These are phyloP conservation scores for Leptoxyphium fumago DNA, from an alignment of 2,329 filamentous ascomycete genomes.

Conservation along the genomic window DNA sequence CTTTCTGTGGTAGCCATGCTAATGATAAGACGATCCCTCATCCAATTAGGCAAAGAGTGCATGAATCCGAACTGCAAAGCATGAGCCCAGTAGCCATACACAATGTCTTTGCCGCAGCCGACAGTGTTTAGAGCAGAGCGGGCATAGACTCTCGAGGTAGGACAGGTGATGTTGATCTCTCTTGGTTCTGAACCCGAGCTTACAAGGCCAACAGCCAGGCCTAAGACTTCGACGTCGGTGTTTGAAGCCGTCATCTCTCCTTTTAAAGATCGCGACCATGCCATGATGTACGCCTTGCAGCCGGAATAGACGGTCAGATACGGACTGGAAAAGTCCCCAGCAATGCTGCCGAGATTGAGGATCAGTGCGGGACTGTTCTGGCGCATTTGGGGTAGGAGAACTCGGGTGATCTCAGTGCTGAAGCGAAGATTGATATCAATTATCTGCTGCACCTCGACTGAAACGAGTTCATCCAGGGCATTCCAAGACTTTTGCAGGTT, in stretches of 20 bases:
- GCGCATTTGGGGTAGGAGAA: conserved; percentile 28
- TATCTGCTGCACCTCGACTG: not conserved
- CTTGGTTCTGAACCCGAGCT: conserved; percentile 7
- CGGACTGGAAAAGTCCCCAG: conserved; percentile 28
- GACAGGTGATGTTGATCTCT: conserved; percentile 5
- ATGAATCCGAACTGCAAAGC: conserved; percentile 10
- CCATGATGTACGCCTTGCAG: conserved; percentile 30
- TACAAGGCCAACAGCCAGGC: conserved; percentile 5
- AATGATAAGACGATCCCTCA: conserved; percentile 3
- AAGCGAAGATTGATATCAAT: conserved; percentile 35
- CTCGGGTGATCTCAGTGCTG: conserved; percentile 30
- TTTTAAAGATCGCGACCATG: conserved; percentile 23
- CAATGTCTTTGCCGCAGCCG: conserved; percentile 9
- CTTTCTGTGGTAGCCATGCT: conserved; percentile 1
- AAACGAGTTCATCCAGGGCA: not conserved
- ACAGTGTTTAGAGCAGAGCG: conserved; percentile 8
- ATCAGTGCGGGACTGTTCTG: conserved; percentile 28
- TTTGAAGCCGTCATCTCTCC: conserved; percentile 27
- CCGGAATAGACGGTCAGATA: conserved; percentile 29
- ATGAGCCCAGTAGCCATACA: conserved; percentile 15
- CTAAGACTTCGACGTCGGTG: conserved; percentile 21
- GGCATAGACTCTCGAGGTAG: conserved; percentile 9
- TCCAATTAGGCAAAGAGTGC: conserved; percentile 6
- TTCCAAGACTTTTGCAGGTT: not conserved
- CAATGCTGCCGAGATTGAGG: conserved; percentile 34